Evolutionary conservation across 495 filamentous ascomycete genomes (phyloP), one percentile per base, ranked within the genome.

Genomic region (Talaromyces stipitatus): DNA sequence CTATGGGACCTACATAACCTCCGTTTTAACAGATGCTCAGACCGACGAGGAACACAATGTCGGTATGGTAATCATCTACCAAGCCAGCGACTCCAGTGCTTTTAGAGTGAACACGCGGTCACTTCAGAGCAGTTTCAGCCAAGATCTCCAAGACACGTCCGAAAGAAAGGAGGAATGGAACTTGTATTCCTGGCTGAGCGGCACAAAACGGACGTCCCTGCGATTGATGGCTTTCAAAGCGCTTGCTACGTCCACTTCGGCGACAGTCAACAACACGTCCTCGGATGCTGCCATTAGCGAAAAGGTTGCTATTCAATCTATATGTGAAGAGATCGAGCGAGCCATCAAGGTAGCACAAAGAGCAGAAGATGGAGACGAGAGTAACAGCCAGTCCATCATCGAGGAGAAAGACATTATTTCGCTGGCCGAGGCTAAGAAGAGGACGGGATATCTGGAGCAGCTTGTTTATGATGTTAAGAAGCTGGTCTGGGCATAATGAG

Each of bases 1-100:
- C 55, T 81, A 85, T 58, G 94, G 92, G 27, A 86, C 87, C 2
- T 97, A 97, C 64, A 89, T 98, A 64, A 95, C 90, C 1, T 91
- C 85, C 1, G 91, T 89, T 2, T 75, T 96, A 23, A 87, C 91
- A 3, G 68, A 83, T 0, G 71, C 81, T 1, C 88, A 95, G 59
- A 76, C 79, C 23, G 86, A 97, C 60, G 87, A 90, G 65, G 71
- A 75, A 41, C 83, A 77, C 63, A 97, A 97, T 58, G 83, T 95
- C 8, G 94, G 94, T 2, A 73, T 97, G 30, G 78, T 95, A 1
- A 68, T 98, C 9, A 79, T 82, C 47, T 97, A 94, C 69, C 75
- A 81, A 33, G 83, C 85, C 8, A 83, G 84, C 8, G 78, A 79
- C 14, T 71, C 67, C 41, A 85, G 90, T 57, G 68, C 92, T 23